Base-by-base conservation (phyloP, 2,329 filamentous ascomycete genomes). In the Xylaria sp. region DNA sequence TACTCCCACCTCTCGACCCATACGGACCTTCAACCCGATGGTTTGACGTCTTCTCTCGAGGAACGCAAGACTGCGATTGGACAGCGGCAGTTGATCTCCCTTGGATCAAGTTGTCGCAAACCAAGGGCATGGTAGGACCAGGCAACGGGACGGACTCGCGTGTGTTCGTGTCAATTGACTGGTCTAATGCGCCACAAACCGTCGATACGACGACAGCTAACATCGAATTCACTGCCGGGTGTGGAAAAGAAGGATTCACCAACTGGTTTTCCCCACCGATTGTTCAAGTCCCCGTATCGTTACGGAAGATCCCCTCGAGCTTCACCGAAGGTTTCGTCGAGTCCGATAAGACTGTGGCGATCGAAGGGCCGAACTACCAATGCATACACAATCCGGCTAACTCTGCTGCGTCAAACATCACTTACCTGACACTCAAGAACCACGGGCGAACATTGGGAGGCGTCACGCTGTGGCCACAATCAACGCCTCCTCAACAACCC, bases 1-100 rank as follows among this genome's bases (percentile, higher is more conserved):
- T 78, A 0, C 73, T 87, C 2, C 81, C 82, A 7, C 75, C 80
- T 0, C 76, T 89, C 59, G 84, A 83, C 61, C 82, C 79, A 0
- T 88, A 86, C 59, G 83, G 84, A 1, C 77, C 80, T 0, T 67
- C 71, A 1, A 78, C 75, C 0, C 78, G 85, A 46, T 88, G 82
- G 77, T 82, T 89, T 56, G 86, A 89, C 19, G 75, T 89, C 34
- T 89, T 83, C 66, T 80, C 79, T 5, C 79, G 84, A 2, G 85
- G 86, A 11, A 80, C 78, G 0, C 72, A 76, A 2, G 73, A 75
- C 6, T 83, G 84, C 61, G 71, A 77, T 52, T 87, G 83, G 78
- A 75, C 71, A 3, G 77, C 82, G n/a, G 73, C 76, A 0, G 72
- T 79, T 1, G 74, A 75, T 51, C 70, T 77, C 10, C 65, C 78